Evolutionary conservation across 139 green algal species (phyloP), one percentile per base, ranked within the genome.

Genomic region (Mesotaenium endlicherianum): DNA sequence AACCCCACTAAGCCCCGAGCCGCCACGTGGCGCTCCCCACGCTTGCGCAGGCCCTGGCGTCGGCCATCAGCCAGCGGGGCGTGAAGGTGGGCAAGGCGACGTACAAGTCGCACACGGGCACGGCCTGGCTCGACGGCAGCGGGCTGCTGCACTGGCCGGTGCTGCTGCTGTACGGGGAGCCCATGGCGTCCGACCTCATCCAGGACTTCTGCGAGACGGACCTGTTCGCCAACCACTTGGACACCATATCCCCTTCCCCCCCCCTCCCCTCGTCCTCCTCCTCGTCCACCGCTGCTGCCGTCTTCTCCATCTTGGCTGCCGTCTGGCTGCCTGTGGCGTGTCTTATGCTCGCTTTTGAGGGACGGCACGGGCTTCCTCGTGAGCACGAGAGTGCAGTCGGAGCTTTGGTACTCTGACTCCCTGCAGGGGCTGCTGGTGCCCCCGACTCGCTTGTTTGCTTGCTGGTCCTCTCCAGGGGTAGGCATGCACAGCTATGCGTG

Each of bases 161-260:
- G 55, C 50, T 98, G 79, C 90, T 98, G 59, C 86, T 97, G 55
- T 98, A 98, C 85, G 92, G 93, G 0, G 94, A 98, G 82, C 84
- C 67, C 43, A 93, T 93, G 90, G 86, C 93, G 82, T 92, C 87
- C 49, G 95, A 98, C 67, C 78, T 92, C 36, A 88, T 98, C 30
- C 89, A 98, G 80, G 93, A 94, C 45, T 91, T 93, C 11, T 70
- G 59, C 8, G 95, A 98, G 83, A 77, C 87, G 3, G 92, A 97
- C 82, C 78, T 64, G 0, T 68, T 97, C 40, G 72, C 79, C 31
- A 91, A 92, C 16, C 93, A 96, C 60, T 79, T 98, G 68, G 94
- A 98, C 72, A 5, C 36, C 6, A 82, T 84, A 84, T 84, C 77
- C 77, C 69, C 34, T 84, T 82, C 36, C 6, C 36, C n/a, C 5